These are phyloP conservation scores for Marasmius tenuissimus DNA, from an alignment of 1,284 basidiomycete species.

Conservation along the genomic window DNA sequence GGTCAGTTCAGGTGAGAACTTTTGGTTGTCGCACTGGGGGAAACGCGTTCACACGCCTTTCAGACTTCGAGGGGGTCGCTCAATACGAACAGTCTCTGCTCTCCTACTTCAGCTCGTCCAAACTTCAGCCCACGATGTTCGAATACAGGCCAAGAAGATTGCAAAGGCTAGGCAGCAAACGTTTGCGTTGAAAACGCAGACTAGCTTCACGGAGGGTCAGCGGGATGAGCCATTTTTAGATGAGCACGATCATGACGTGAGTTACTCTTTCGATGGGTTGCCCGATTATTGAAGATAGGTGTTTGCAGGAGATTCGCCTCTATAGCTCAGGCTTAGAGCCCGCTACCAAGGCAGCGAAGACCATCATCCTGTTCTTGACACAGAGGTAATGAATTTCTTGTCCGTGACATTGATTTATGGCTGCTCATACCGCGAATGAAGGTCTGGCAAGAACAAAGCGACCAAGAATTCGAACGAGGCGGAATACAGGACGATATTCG, in stretches of 20 bases:
- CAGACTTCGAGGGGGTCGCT: conserved; percentile 77
- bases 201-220: conserved; percentile 42
- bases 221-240: conserved; percentile 54
- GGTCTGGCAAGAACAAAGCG: conserved; percentile 80
- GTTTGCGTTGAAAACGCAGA: conserved; percentile 59
- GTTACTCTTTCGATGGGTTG: conserved; percentile 8
- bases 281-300: conserved; percentile 3
- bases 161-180: conserved; percentile 61
- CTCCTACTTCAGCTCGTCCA: conserved; percentile 94
- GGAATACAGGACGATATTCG: conserved; percentile 89
- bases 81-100: conserved; percentile 91
- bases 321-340: conserved; percentile 73
- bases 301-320: conserved; percentile 58
- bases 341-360: conserved; percentile 80
- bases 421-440: conserved; percentile 17
- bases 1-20: conserved; percentile 77
- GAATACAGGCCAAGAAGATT: conserved; percentile 59
- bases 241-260: conserved; percentile 65
- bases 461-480: conserved; percentile 89
- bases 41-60: not conserved
- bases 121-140: conserved; percentile 83
- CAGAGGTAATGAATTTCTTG: conserved; percentile 50
- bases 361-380: conserved; percentile 83
- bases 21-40: not conserved
- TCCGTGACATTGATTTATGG: not conserved